Evolutionary conservation across 2,329 filamentous ascomycete species (phyloP), one percentile per base, ranked within the genome.

Genomic region (Calonectria ilicicola): DNA sequence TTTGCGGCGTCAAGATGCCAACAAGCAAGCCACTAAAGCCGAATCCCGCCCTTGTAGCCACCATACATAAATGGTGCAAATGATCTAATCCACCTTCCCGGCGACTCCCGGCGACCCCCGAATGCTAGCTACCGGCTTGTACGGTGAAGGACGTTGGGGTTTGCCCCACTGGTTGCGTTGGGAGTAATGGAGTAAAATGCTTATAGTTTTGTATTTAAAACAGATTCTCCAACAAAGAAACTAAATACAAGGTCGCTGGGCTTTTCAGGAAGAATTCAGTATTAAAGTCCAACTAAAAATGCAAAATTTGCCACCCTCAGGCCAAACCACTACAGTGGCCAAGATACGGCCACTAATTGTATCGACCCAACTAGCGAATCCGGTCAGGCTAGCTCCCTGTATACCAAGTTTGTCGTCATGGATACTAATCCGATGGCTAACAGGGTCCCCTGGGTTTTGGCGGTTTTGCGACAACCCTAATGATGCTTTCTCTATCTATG

Each of bases 401-500:
- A 17, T 2, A 21, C 17, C 12, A 6, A 5, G 23, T 14, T 0
- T 53, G 2, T 32, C 8, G 1, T 10, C 8, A 4, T 19, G 21
- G 19, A 8, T 9, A 46, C 49, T 56, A 14, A 56, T 9, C 2
- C 6, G 7, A 8, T 21, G 19, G 2, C 14, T n/a, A 3, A 23
- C 19, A 56, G 51, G n/a, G 51, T 8, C 70, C 70, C 38, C 26
- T 72, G 9, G 70, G 62, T 1, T 66, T 70, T 35, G 66, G 66
- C 6, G 65, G 51, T 2, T 90, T 91, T 73, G 85, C 87, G 0
- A 90, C 88, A 2, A 90, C 89, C 0, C 76, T 91, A 19, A 89
- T 87, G 0, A 90, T 88, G 0, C 80, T 91, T 1, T 89, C 88
- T 0, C 80, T 90, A 1, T 85, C 85, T n/a, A 78, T 90, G 62